Base-by-base conservation (phyloP, 345 rosid genomes). In the Salix caprea region DNA sequence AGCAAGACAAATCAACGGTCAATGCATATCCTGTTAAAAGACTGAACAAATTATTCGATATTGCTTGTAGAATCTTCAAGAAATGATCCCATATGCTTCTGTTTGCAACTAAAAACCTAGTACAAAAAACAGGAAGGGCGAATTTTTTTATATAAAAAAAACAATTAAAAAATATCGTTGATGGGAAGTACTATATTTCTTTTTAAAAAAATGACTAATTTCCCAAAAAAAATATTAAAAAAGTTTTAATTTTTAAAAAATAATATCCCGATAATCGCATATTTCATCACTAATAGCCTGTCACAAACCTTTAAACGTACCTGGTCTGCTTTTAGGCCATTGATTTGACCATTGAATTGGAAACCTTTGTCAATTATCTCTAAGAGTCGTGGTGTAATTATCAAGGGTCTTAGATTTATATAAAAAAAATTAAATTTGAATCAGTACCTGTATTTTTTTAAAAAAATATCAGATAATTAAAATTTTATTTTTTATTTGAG, bases 1-100 rank as follows among this genome's bases (percentile, higher is more conserved):
- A 4, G 5, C 0, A 58, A 2, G 15, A n/a, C 56, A 48, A 24
- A 62, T 23, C 19, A 8, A 0, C 4, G 37, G 76, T 69, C 77
- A 73, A 77, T 78, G 58, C 86, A 44, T 78, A 68, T 78, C 78
- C 50, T 18, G 14, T 19, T 6, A 6, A 12, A 13, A 10, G 62
- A 58, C 28, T 24, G 26, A 28, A 58, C 13, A n/a, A 10, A 23
- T 10, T 58, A 12, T 13, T 6, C 18, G 76, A 61, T 21, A 46
- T 16, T 42, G 9, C 8, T n/a, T 23, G 14, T 1, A 9, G 64
- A n/a, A n/a, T 58, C 8, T 58, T 58, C 28, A 3, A 23, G 64
- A 58, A n/a, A n/a, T 58, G 64, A 58, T 58, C 4, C 61, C 12
- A 56, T n/a, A 7, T 7, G 26, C 23, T 1, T 4, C 64, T 23